Base-by-base conservation (phyloP, 306 rosid species). In the Fagus crenata region DNA sequence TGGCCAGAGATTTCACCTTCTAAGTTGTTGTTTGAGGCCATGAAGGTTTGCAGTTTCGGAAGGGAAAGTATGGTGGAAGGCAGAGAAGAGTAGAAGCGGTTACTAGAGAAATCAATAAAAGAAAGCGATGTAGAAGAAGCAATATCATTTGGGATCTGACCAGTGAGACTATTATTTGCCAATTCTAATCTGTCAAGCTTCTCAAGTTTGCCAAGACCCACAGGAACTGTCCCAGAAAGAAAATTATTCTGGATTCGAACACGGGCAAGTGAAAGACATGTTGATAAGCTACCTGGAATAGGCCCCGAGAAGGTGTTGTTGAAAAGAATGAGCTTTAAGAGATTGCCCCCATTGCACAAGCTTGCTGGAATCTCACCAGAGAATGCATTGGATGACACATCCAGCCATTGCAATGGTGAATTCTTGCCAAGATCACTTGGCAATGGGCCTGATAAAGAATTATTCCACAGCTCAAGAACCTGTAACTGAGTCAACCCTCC, bases 321-420 rank as follows among this genome's bases (percentile, higher is more conserved):
- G 91, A 95, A 95, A 59, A 95, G 97, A 67, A 92, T 95, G 42
- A 95, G 99, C 89, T 95, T 95, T 78, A 97, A 92, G 61, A 95
- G 97, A 80, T 89, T 89, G 49, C 97, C 97, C 15, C 77, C 74
- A 55, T 79, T 87, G 89, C 97, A 95, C 79, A 95, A 79, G 28
- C 87, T 78, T 55, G 82, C 43, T 70, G 97, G 99, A 92, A 95
- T 89, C 54, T 86, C 85, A 35, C 99, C 97, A 22, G 91, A 81
- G 67, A 95, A 75, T 12, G 90, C 86, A 80, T 95, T 95, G 86
- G 99, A 92, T 17, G 99, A 95, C 35, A 95, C 83, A 83, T 95
- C 97, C 86, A 95, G 77, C 99, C 96, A 89, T 64, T 83, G 90
- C 87, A 95, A 80, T 60, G 89, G 92, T 18, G 97, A 89, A 75